Evolutionary conservation across 495 filamentous ascomycete genomes (phyloP).

Genomic region (Parmelia sp.): DNA sequence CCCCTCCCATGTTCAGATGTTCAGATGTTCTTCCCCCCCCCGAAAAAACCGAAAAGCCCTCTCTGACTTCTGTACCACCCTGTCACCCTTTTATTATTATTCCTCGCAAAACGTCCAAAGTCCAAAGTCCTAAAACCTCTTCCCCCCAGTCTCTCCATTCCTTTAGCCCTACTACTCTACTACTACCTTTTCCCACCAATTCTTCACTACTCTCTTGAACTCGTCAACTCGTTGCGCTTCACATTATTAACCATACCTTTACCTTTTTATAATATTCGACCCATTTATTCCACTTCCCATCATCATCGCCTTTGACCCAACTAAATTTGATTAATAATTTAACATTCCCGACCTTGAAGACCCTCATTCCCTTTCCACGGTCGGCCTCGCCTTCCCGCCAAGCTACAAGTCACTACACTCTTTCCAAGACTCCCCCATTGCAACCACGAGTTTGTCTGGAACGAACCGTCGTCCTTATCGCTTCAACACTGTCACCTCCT

Average conservation of each 20-base stretch:
- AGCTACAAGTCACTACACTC: conserved; percentile 8
- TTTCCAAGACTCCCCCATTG: neutral
- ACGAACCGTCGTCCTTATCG: conserved; percentile 3
- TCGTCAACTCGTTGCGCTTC: conserved; percentile 11
- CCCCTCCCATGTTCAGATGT: too few relatives aligned
- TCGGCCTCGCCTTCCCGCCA: conserved; percentile 19
- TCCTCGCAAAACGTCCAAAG: too few relatives aligned
- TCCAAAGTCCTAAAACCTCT: neutral
- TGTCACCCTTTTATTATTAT: neutral
- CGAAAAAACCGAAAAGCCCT: too few relatives aligned
- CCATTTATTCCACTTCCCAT: conserved; percentile 4
- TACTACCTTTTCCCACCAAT: too few relatives aligned
- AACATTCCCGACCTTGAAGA: conserved; percentile 3
- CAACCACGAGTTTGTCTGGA: conserved; percentile 14
- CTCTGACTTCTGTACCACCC: too few relatives aligned
- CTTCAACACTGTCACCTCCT: neutral
- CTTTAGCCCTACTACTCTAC: too few relatives aligned
- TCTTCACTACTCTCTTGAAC: neutral
- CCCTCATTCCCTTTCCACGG: conserved; percentile 13
- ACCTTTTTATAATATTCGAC: conserved; percentile 8
- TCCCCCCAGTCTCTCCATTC: too few relatives aligned
- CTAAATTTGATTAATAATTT: conserved; percentile 10
- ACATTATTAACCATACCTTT: neutral
- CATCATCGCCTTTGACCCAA: neutral
- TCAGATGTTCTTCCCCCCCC: too few relatives aligned